Percentiles rank a stretch among this genome's conserved stretches.
These are phyloP conservation scores for Paramecium biaurelia DNA, from an alignment of 73 alveolate genomes.

Conservation along the genomic window DNA sequence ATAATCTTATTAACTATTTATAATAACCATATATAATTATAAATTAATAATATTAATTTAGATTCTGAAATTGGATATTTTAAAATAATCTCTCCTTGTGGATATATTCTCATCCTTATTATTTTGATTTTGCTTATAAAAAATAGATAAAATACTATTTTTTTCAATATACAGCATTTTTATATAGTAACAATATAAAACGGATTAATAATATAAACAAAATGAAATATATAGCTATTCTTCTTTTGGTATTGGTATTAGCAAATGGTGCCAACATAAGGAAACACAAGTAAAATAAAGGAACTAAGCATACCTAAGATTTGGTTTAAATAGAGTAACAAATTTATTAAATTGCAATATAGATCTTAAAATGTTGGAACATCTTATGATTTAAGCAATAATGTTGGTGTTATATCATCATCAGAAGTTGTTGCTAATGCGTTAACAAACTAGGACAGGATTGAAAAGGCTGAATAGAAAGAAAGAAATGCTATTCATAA, in stretches of 20 bases:
- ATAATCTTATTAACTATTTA: too few relatives aligned
- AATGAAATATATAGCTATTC: conserved; percentile 5
- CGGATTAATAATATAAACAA: not conserved
- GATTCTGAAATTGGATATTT: not conserved
- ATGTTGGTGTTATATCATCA: not conserved
- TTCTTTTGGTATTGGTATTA: not conserved
- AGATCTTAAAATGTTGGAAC: not conserved
- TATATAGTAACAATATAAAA: not conserved
- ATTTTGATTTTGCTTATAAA: not conserved
- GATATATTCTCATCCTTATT: not conserved
- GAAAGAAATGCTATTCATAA: conserved; percentile 11
- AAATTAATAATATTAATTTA: too few relatives aligned
- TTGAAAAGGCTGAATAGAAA: not conserved
- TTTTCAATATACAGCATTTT: not conserved
- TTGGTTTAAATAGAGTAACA: not conserved
- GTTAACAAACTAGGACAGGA: not conserved
- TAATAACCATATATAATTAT: too few relatives aligned
- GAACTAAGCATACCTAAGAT: not conserved
- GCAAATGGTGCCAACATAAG: not conserved
- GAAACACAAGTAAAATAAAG: not conserved
- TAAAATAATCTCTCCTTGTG: not conserved
- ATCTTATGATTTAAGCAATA: not conserved
- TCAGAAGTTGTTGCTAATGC: not conserved
- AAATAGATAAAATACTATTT: not conserved
- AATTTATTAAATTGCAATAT: not conserved